Conservation (phyloP, 2,329 filamentous ascomycete genomes). For the Ophiostoma montium region DNA sequence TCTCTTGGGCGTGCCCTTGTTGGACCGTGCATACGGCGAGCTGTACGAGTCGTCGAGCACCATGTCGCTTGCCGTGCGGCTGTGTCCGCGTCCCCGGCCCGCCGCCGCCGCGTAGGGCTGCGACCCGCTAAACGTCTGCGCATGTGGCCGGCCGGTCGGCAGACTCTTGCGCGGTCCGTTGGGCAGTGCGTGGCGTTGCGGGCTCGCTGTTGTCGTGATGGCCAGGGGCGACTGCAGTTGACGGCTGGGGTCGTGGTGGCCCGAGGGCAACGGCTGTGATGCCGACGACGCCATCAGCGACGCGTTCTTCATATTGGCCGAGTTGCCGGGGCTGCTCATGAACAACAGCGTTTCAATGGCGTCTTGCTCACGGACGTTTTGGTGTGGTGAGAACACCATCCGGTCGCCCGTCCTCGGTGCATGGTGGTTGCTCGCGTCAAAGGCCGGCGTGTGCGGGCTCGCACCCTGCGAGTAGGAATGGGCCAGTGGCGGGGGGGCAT, state of each 20-base stretch:
- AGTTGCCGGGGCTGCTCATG: constrained; percentile 67
- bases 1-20: constrained; percentile 27
- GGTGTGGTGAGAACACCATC: constrained; percentile 53
- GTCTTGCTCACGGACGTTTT: constrained; percentile 61
- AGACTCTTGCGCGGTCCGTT: constrained; percentile 37
- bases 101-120: constrained; percentile 17
- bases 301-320: constrained; percentile 46
- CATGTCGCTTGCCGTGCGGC: constrained; percentile 29
- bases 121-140: constrained; percentile 3
- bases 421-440: constrained; percentile 9
- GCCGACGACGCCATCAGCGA: constrained; percentile 24
- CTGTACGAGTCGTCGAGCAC: constrained; percentile 27
- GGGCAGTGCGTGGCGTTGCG: constrained; percentile 29
- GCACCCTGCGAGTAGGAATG: constrained; percentile 29
- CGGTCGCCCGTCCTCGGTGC: constrained; percentile 30
- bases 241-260: constrained; percentile 11
- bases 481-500: constrained; percentile 32
- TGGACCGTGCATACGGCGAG: constrained; percentile 18
- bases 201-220: constrained; percentile 7
- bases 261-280: constrained; percentile 24
- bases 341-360: constrained; percentile 69
- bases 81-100: constrained; percentile 6
- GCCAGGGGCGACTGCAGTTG: constrained; percentile 15
- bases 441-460: constrained; percentile 22
- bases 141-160: constrained; percentile 28